These are phyloP conservation scores for Bipolaris oryzae DNA, from an alignment of 2,329 filamentous ascomycete species.

Conservation along the genomic window DNA sequence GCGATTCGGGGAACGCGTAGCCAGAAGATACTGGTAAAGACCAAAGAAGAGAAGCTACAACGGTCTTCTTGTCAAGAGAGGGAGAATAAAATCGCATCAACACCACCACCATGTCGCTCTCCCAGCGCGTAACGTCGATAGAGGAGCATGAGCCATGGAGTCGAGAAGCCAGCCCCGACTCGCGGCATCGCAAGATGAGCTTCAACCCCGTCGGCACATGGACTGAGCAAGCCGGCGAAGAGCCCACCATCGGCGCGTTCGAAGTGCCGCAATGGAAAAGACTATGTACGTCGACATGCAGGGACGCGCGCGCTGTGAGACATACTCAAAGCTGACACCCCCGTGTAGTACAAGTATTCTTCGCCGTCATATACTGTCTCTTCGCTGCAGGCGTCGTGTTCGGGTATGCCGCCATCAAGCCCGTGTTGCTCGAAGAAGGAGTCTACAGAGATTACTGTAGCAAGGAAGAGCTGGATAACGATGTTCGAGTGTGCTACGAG, in stretches of 20 bases:
- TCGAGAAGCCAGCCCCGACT: slow-evolving; percentile 44
- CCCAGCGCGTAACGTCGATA: slow-evolving; percentile 48
- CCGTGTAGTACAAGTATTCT: slow-evolving; percentile 68
- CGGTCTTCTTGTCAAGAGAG: background rate
- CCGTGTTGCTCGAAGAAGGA: slow-evolving; percentile 45
- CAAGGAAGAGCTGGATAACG: slow-evolving; percentile 42
- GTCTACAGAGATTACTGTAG: slow-evolving; percentile 48
- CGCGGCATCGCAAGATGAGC: slow-evolving; percentile 54
- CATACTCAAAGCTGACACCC: slow-evolving; percentile 20
- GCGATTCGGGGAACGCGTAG: too few species aligned
- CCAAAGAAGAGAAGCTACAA: background rate
- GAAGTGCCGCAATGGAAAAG: slow-evolving; percentile 61
- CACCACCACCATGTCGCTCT: slow-evolving; percentile 47
- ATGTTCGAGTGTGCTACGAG: slow-evolving; percentile 46
- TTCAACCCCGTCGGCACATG: slow-evolving; percentile 58
- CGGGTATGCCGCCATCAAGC: slow-evolving; percentile 51
- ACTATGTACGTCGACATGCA: slow-evolving; percentile 52
- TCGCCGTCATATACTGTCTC: slow-evolving; percentile 74
- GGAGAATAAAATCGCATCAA: background rate
- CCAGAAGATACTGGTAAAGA: background rate
- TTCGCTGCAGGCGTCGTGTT: slow-evolving; percentile 67
- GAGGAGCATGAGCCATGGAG: slow-evolving; percentile 52
- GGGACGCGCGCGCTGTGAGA: too few species aligned
- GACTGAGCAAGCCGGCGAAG: slow-evolving; percentile 49
- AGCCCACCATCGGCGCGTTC: slow-evolving; percentile 55